These are phyloP conservation scores for Rhynchosporium agropyri DNA, from an alignment of 2,329 filamentous ascomycete genomes.

Conservation along the genomic window DNA sequence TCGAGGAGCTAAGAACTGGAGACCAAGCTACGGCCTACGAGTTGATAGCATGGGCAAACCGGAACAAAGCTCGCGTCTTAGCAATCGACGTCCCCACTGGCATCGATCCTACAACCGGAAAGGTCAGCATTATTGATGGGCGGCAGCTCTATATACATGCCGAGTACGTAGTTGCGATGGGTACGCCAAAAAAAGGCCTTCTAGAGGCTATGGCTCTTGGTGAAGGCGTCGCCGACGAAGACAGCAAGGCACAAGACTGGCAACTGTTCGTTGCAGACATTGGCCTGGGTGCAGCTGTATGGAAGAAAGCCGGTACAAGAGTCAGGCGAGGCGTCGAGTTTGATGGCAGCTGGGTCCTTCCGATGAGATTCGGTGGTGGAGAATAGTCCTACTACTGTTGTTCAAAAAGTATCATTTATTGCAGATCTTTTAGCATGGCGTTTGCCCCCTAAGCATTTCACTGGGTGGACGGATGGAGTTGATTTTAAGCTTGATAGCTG, in stretches of 20 bases:
- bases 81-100: constrained; percentile 92
- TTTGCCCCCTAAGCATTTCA: constrained; percentile 7
- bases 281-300: constrained; percentile 78
- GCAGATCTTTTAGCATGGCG: constrained; percentile 23
- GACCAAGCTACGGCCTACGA: constrained; percentile 85
- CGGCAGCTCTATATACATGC: constrained; percentile 78
- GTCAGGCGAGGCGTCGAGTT: constrained; percentile 86
- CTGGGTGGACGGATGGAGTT: constrained; percentile 4
- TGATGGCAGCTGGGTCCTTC: constrained; percentile 81
- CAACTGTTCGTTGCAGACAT: constrained; percentile 84
- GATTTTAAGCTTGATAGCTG: background rate
- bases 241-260: constrained; percentile 56
- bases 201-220: constrained; percentile 65
- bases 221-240: constrained; percentile 38
- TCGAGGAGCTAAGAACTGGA: constrained; percentile 81
- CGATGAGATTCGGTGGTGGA: constrained; percentile 51
- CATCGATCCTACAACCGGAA: constrained; percentile 76
- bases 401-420: constrained; percentile 5
- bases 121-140: constrained; percentile 68
- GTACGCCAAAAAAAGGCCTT: constrained; percentile 83
- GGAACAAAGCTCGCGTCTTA: constrained; percentile 78
- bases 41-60: constrained; percentile 92
- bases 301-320: constrained; percentile 81
- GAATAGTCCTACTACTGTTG: constrained; percentile 19
- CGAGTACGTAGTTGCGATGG: constrained; percentile 81